Evolutionary conservation across 2,329 filamentous ascomycete species (phyloP), one percentile per base, ranked within the genome.

Genomic region (Colletotrichum incanum): DNA sequence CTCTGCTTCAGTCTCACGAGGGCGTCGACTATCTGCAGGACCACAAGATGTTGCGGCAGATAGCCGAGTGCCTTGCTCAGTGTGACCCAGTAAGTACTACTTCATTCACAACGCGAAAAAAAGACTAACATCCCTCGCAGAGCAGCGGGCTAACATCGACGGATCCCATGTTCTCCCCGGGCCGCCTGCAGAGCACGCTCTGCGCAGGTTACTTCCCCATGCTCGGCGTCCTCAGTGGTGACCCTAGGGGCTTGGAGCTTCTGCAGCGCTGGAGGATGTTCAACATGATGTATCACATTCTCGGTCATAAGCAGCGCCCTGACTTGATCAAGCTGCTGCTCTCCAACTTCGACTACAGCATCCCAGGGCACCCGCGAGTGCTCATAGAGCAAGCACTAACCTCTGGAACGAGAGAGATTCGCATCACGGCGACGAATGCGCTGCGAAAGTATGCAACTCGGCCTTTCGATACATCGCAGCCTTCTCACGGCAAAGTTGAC

Each of bases 241-340:
- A 98, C 77, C 85, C 89, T 0, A 94, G 93, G 76, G 96, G 96
- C 0, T 87, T 98, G 31, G 91, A 93, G 73, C 96, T 99, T 84
- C 90, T 99, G 79, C 96, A 98, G 80, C 88, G 94, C 77, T 98
- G 96, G 96, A 94, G 95, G 77, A 97, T 99, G 88, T 95, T 98
- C 84, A 98, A 98, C 82, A 99, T 99, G 94, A 97, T 98, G 87
- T 99, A 99, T 80, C 96, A 98, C 82, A 98, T 99, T 73, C 90
- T 98, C 70, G 96, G 98, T 78, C 87, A 98, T 55, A 94, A 93
- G 77, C 93, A 96, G 81, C 93, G 96, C 2, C 94, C 96, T 56
- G 96, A 99, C 80, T 86, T 99, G 71, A 94, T 98, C 79, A 94
- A 95, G 79, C 88, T 96, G 12, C 88, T 99, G 41, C 87, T 99